A percentile compares a stretch with the other conserved stretches of the same genome.
Conservation (phyloP, 768 basidiomycete species). For the Exidia glandulosa region DNA sequence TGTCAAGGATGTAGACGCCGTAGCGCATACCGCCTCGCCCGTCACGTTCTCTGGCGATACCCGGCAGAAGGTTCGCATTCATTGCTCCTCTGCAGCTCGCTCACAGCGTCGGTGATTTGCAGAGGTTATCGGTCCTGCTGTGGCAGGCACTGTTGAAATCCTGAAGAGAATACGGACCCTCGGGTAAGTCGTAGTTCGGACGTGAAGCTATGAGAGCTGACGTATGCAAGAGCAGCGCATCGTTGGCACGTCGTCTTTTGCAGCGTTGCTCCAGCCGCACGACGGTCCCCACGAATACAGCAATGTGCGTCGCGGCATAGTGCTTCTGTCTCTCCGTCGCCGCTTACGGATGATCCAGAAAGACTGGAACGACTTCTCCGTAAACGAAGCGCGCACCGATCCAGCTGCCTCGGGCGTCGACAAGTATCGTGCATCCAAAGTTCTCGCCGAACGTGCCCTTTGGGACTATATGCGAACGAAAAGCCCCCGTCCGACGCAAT, state of each 20-base stretch:
- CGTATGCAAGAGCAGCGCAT: slow-evolving; percentile 47
- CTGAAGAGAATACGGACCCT: neutral
- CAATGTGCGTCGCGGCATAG: too few species aligned
- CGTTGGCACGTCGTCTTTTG: slow-evolving; percentile 55
- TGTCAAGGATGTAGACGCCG: slow-evolving; percentile 62
- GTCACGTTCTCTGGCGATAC: slow-evolving; percentile 34
- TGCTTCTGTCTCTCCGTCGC: too few species aligned
- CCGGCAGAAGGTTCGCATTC: slow-evolving; percentile 23
- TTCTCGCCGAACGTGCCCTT: slow-evolving; percentile 19
- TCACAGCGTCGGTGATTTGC: neutral
- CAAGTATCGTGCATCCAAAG: slow-evolving; percentile 18
- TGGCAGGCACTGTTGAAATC: neutral
- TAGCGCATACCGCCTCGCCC: slow-evolving; percentile 62
- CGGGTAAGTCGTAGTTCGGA: neutral
- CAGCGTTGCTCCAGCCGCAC: slow-evolving; percentile 27
- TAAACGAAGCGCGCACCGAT: slow-evolving; percentile 17
- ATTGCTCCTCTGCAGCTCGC: neutral
- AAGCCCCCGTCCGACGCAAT: slow-evolving; percentile 40
- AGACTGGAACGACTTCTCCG: slow-evolving; percentile 23
- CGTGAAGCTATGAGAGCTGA: neutral
- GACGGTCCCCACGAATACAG: neutral
- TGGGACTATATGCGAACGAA: slow-evolving; percentile 22
- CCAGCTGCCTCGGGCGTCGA: slow-evolving; percentile 13
- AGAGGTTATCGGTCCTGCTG: slow-evolving; percentile 21
- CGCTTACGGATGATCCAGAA: slow-evolving; percentile 7